Evolutionary conservation across 192 early-diverging fungal genomes (phyloP).

Genomic region (Chytriomyces hyalinus): DNA sequence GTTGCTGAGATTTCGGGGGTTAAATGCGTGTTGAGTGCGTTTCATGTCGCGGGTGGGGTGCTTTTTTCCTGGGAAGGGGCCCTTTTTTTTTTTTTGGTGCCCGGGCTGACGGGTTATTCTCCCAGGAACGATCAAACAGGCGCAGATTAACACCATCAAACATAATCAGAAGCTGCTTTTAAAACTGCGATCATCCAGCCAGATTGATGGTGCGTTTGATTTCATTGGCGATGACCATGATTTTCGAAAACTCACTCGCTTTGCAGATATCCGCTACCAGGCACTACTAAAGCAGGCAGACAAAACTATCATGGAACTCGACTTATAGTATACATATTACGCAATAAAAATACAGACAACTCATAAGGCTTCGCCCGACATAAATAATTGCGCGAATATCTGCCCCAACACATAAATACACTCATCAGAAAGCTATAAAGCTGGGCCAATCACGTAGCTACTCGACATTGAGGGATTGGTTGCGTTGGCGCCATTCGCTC

Average conservation of each 20-base stretch:
- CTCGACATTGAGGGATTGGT: no score
- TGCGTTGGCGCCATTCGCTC: not conserved
- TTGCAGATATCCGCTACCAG: not conserved
- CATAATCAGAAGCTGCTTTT: not conserved
- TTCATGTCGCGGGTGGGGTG: constrained; percentile 34
- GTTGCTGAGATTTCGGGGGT: constrained; percentile 13
- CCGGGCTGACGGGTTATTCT: not conserved
- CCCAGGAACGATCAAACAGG: constrained; percentile 33
- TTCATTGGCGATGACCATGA: not conserved
- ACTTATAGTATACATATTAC: not conserved
- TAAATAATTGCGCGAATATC: no score
- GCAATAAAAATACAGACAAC: no score
- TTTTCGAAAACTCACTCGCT: not conserved
- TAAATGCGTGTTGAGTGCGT: constrained; percentile 35
- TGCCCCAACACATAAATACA: no score
- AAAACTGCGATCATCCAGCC: not conserved
- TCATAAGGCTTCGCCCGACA: no score
- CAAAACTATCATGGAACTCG: not conserved
- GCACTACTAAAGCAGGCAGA: not conserved
- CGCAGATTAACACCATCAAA: constrained; percentile 22
- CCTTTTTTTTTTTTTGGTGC: no score
- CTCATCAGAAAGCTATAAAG: no score
- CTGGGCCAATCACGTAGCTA: no score
- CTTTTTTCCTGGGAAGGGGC: not conserved
- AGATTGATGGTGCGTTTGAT: not conserved